Evolutionary conservation across 768 basidiomycete genomes (phyloP).

Genomic region (Rhodotorula babjevae): DNA sequence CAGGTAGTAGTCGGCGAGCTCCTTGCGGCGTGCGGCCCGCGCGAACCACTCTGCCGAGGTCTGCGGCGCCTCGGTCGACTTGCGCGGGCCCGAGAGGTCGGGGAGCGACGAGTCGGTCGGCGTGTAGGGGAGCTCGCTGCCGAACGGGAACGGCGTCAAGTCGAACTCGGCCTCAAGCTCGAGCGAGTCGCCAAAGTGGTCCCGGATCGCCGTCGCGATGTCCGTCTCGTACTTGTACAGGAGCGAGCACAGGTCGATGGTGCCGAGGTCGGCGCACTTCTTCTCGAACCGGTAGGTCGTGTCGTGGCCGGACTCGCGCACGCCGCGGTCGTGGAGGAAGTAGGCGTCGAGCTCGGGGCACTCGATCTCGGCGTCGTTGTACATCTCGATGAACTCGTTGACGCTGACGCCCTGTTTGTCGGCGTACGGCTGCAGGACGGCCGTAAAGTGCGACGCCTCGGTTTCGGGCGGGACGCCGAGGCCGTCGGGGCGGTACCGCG

Average conservation of each 20-base stretch:
- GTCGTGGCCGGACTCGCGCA: conserved; percentile 80
- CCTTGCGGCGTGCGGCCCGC: conserved; percentile 74
- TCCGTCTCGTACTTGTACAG: conserved; percentile 98
- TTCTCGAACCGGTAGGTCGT: conserved; percentile 91
- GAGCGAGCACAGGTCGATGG: conserved; percentile 89
- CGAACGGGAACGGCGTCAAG: conserved; percentile 82
- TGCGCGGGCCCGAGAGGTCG: conserved; percentile 20
- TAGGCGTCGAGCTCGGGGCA: conserved; percentile 93
- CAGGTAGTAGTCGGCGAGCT: conserved; percentile 83
- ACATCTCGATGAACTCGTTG: conserved; percentile 92
- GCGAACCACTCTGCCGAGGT: conserved; percentile 89
- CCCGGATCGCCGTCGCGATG: conserved; percentile 93
- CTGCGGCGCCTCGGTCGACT: conserved; percentile 39
- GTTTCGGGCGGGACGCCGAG: conserved; percentile 97
- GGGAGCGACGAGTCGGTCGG: conserved; percentile 54
- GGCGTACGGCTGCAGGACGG: conserved; percentile 92
- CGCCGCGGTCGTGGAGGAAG: conserved; percentile 72
- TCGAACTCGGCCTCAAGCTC: conserved; percentile 89
- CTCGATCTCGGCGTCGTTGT: conserved; percentile 74
- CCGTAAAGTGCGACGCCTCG: conserved; percentile 96
- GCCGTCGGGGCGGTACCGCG: conserved; percentile 88
- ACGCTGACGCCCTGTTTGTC: conserved; percentile 85
- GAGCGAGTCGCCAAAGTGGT: conserved; percentile 87
- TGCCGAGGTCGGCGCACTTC: conserved; percentile 92
- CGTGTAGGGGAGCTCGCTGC: conserved; percentile 55